A percentile compares a stretch with the other conserved stretches of the same genome.
phyloP scores from a whole-genome alignment of 805 yeast species.

The Candida vaughaniae region DNA sequence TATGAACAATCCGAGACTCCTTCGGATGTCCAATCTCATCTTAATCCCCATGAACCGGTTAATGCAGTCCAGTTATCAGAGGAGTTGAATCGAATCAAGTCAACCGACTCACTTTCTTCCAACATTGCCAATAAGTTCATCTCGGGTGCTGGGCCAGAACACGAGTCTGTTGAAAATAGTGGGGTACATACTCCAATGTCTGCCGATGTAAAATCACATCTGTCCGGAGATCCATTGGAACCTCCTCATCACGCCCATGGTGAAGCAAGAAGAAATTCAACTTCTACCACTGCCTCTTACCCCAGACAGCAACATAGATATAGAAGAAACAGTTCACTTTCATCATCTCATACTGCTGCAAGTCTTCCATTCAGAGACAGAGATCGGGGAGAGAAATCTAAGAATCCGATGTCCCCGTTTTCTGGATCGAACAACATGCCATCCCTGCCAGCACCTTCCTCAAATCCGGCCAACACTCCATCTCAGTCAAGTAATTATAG shows the following conservation, averaged over 20 bases:
- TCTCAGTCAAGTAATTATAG: not conserved
- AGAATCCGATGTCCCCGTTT: not conserved
- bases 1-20: constrained; percentile 8
- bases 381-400: not conserved
- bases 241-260: not conserved
- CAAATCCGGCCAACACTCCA: not conserved
- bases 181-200: constrained; percentile 3
- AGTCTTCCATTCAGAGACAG: constrained; percentile 3
- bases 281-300: constrained; percentile 9
- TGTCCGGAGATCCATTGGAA: not conserved
- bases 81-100: constrained; percentile 5
- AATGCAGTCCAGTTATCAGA: constrained; percentile 5
- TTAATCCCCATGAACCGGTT: not conserved
- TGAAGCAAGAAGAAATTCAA: constrained; percentile 10
- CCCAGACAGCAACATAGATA: constrained; percentile 3
- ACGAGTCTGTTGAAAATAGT: not conserved
- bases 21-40: not conserved
- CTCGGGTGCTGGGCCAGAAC: not conserved
- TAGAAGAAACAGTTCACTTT: constrained; percentile 20
- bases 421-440: not conserved
- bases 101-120: constrained; percentile 13
- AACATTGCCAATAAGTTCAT: constrained; percentile 11
- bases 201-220: not conserved
- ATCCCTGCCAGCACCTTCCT: not conserved
- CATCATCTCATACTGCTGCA: constrained; percentile 16